These are phyloP conservation scores for Phaeosphaeria sp. DNA, from an alignment of 2,329 filamentous ascomycete genomes.

Conservation along the genomic window DNA sequence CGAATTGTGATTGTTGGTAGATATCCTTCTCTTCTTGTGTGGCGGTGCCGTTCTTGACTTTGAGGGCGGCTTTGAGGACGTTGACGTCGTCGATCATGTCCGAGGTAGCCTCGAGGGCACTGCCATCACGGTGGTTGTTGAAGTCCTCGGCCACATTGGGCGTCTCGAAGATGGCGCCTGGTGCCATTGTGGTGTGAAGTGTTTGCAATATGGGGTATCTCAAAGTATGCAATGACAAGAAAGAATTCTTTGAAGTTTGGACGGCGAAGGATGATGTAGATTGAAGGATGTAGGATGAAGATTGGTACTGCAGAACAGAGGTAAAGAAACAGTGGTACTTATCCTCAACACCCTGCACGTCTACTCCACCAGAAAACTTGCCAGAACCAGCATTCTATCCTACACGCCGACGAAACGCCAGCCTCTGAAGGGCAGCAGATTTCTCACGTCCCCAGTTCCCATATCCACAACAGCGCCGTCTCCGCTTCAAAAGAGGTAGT, in stretches of 20 bases:
- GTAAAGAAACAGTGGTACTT: constrained; percentile 24
- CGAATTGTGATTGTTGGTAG: constrained; percentile 70
- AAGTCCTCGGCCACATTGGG: constrained; percentile 53
- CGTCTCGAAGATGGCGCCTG: constrained; percentile 52
- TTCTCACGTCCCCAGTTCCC: constrained; percentile 23
- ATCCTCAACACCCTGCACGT: constrained; percentile 19
- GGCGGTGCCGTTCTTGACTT: constrained; percentile 55
- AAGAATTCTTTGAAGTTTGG: background rate
- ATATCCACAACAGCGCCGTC: constrained; percentile 25
- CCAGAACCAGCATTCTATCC: constrained; percentile 10
- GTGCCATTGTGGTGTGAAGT: constrained; percentile 50
- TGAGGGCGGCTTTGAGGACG: constrained; percentile 63
- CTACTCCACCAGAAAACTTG: constrained; percentile 11
- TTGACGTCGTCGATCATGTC: constrained; percentile 68
- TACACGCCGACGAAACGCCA: constrained; percentile 26
- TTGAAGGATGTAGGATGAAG: constrained; percentile 11
- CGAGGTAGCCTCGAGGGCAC: constrained; percentile 64
- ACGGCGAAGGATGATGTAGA: background rate
- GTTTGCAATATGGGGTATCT: constrained; percentile 26
- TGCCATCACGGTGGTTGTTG: constrained; percentile 61
- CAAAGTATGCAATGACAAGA: constrained; percentile 4
- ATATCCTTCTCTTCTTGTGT: constrained; percentile 56
- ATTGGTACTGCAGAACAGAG: constrained; percentile 11
- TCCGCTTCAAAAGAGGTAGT: constrained; percentile 20
- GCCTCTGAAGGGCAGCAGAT: constrained; percentile 23